Evolutionary conservation across 441 rosid species (phyloP).

Genomic region (Erodium trifolium): DNA sequence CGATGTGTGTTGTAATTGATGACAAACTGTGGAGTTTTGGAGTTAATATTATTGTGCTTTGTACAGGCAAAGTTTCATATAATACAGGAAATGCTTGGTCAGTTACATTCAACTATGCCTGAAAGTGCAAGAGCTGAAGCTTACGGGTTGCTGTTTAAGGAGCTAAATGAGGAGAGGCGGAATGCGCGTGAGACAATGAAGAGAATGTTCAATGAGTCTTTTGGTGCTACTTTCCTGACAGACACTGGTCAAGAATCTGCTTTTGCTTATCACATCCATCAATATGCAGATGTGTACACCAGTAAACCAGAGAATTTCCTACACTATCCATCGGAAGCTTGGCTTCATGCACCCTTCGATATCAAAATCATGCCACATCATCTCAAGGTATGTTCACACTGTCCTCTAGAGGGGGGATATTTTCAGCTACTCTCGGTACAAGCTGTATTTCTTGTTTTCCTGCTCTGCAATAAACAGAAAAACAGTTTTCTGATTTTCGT

Average conservation of each 20-base stretch:
- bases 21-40: neutral
- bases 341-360: conserved; percentile 85
- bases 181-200: conserved; percentile 67
- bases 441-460: neutral
- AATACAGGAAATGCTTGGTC: conserved; percentile 87
- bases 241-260: conserved; percentile 95
- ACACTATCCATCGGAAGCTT: conserved; percentile 69
- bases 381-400: conserved; percentile 49
- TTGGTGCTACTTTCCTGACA: conserved; percentile 92
- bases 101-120: conserved; percentile 51
- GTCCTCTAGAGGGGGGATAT: neutral
- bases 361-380: conserved; percentile 98
- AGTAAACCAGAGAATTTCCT: conserved; percentile 89
- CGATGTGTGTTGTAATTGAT: neutral
- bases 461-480: no score
- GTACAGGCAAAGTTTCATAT: conserved; percentile 86
- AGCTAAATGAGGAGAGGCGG: conserved; percentile 67
- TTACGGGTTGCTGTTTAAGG: conserved; percentile 49
- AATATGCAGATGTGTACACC: conserved; percentile 84
- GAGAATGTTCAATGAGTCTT: conserved; percentile 76
- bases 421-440: neutral
- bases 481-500: neutral
- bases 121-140: conserved; percentile 40
- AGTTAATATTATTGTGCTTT: neutral
- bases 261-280: conserved; percentile 92